Evolutionary conservation across 1,139 yeast genomes (phyloP), one percentile per base, ranked within the genome.

Genomic region (Scheffersomyces illinoinensis): DNA sequence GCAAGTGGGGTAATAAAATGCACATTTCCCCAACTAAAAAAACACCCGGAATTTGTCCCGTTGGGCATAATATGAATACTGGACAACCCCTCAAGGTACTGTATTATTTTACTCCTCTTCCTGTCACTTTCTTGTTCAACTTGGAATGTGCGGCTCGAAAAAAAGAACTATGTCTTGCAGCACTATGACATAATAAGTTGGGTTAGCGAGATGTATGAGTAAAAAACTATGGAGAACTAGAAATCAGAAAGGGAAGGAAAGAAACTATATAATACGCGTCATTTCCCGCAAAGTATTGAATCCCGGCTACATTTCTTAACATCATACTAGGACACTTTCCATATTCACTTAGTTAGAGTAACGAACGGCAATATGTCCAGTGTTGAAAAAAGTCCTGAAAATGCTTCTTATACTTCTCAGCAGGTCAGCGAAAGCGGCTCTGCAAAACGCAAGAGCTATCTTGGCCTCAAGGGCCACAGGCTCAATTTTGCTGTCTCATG

Each of bases 381-480:
- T 33, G 43, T 33, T 33, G 43, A 33, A 33, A 33, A 33, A 12
- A 33, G 17, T 33, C 2, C 43, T 33, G 43, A 33, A 33, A 12
- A 17, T 33, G 43, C 43, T 33, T 33, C 43, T 4, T 33, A 33
- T 12, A 33, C 43, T 17, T 33, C 43, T n/a, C n/a, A n/a, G 17
- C 43, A 33, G 17, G 43, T 33, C 17, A 33, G 14, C 43, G 43
- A 17, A 12, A 33, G 17, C 17, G 43, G 43, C 43, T 53, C 54
- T 48, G 63, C 56, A 43, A 55, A 59, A 14, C 53, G 52, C 8
- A 60, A 72, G 56, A 53, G 62, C 2, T 75, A 59, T 57, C 54
- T 75, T 52, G 77, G 77, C 0, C 50, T 75, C 54, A 63, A 61
- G 4, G 80, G 80, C 19, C 56, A 58, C 47, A 69, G 62, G 52